Conservation (phyloP, 2,329 filamentous ascomycete species). For the Pseudogymnoascus sp. region DNA sequence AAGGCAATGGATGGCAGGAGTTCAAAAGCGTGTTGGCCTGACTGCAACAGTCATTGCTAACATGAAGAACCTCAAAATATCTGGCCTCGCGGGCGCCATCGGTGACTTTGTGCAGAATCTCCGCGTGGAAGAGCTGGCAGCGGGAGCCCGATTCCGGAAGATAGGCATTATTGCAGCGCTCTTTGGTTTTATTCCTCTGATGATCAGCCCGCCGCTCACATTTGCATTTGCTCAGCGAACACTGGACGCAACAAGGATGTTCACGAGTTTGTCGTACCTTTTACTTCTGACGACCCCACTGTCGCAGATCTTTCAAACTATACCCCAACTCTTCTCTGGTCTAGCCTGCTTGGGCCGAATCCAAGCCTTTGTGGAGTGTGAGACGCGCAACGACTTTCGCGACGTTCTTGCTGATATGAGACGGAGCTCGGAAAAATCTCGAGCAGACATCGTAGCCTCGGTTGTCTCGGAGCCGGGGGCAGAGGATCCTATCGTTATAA, state of each 20-base stretch:
- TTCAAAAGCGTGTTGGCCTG: constrained; percentile 16
- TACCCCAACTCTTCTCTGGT: constrained; percentile 16
- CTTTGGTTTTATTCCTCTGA: constrained; percentile 15
- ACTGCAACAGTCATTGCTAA: constrained; percentile 24
- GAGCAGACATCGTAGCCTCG: neutral
- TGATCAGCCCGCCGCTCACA: constrained; percentile 15
- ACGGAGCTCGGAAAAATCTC: constrained; percentile 8
- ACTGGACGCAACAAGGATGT: constrained; percentile 14
- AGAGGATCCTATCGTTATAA: constrained; percentile 13
- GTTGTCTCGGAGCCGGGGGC: neutral
- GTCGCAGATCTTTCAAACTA: constrained; percentile 16
- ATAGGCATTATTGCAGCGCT: constrained; percentile 7
- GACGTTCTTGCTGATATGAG: constrained; percentile 10
- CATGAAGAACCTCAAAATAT: constrained; percentile 35
- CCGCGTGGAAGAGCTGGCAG: constrained; percentile 29
- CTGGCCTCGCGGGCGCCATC: constrained; percentile 28
- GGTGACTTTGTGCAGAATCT: constrained; percentile 28
- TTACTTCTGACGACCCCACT: constrained; percentile 19
- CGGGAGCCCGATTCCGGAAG: constrained; percentile 17
- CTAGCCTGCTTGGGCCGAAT: constrained; percentile 22
- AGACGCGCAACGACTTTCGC: constrained; percentile 17
- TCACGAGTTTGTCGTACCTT: constrained; percentile 18
- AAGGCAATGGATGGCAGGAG: constrained; percentile 19
- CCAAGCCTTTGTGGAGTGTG: constrained; percentile 19
- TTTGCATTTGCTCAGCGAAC: constrained; percentile 16